Base-by-base conservation (phyloP, 2,329 filamentous ascomycete species). In the Stachybotrys chartarum region DNA sequence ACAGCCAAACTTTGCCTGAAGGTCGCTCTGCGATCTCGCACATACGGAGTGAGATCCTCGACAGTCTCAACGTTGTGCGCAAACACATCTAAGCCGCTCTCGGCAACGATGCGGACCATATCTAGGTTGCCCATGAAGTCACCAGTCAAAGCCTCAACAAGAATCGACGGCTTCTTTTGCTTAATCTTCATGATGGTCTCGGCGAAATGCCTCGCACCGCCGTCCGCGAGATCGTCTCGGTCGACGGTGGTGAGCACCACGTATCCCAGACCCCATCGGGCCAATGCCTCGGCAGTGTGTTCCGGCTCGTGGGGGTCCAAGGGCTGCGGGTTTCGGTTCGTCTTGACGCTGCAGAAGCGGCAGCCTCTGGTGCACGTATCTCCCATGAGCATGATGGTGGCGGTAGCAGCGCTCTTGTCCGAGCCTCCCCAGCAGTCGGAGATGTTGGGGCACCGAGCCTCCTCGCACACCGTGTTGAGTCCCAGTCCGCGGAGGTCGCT, bases 381-480 rank as follows among this genome's bases (percentile, higher is more conserved):
- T 60, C 94, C 94, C 92, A 97, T 97, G 51, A 99, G 78, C 94
- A 99, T 99, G 72, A 99, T 97, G 11, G 94, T 99, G 3, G 94
- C 94, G 35, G 94, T 99, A 5, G 94, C 94, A 30, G 91, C 87
- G 61, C 85, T 87, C 77, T 96, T 96, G 70, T 88, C 84, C 68
- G 80, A 85, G 39, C 94, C 94, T 58, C 94, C 94, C 94, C 94
- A 99, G 78, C 94, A 99, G 70, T 97, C 93, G 60, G 88, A 91
- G 58, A 99, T 96, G 73, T 99, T 99, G 58, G 94, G 94, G 73
- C 94, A 99, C 61, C 91, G 85, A 1, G 94, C 94, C 76, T 99
- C 94, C 75, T 99, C 94, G 73, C 94, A 99, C 16, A 99, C 94
- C 5, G 94, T 99, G 72, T 97, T 92, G 55, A 99, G 78, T 56